Base-by-base conservation (phyloP, 1,284 basidiomycete species). In the Fistulinella staudtii region DNA sequence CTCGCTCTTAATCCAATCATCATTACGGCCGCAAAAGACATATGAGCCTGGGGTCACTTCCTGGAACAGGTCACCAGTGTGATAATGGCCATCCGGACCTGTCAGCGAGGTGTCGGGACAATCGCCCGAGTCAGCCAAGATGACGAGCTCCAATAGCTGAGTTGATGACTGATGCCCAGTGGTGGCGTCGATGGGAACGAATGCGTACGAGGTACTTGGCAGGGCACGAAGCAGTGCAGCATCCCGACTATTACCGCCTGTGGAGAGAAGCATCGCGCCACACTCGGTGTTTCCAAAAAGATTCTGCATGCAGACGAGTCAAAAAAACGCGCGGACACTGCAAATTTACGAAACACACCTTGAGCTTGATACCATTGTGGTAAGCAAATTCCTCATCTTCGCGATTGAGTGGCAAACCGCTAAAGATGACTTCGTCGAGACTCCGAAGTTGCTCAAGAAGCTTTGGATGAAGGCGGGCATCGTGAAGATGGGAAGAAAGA, bases 1-100 rank as follows among this genome's bases (percentile, higher is more conserved):
- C 56, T 84, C 79, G 33, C 78, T 82, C 66, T 86, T 86, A 60
- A 87, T 86, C 84, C 84, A 87, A 60, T 87, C 84, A 50, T 86
- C 84, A 50, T 85, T 77, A 33, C 84, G 73, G 14, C 84, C 84
- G 38, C 80, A 74, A 56, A 76, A 83, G 23, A 77, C 58, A 60
- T 80, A 87, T 48, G 64, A 65, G 0, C 80, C 79, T 1, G 76
- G 70, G 2, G 65, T 47, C 25, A 73, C 67, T 57, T 83, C 76
- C 51, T 78, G 71, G 70, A 87, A 87, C 20, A 87, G 67, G 58
- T 87, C 84, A 5, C 84, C 84, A 10, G 85, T 87, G 61, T 85
- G 82, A 65, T 81, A 85, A 54, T 83, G 67, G 6, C 82, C 82
- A 57, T 86, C 82, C 0, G 66, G 50, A 37, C 71, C 56, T 43